Evolutionary conservation across 148 eudicot species (phyloP), one percentile per base, ranked within the genome.

Genomic region (Agrostemma githago): DNA sequence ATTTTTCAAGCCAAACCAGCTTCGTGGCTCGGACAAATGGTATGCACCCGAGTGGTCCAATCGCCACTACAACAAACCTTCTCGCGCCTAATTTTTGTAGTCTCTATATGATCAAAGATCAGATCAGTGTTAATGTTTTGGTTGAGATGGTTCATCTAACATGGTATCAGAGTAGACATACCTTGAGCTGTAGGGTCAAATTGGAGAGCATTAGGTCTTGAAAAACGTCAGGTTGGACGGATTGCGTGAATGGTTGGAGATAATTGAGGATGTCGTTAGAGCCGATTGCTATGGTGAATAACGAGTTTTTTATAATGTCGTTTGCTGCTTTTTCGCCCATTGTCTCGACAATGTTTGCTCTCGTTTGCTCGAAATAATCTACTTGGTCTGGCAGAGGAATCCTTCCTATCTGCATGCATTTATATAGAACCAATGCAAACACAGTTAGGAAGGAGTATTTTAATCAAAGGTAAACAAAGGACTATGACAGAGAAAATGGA

Each of bases 31-130:
- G 84, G 41, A 86, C 80, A 63, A 81, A 86, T 8, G 92, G 92
- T 77, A 88, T 88, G 82, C 88, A 88, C 34, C 92, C 92, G 8
- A 88, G 79, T 8, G 92, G 92, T 76, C 92, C 92, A 12, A 88
- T 74, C 37, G 84, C 88, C 0, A 81, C 83, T n/a, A 86, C 85
- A 5, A 88, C 42, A 19, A 86, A 82, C 75, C 85, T 88, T 11
- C 88, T 82, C 63, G 86, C 92, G 48, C 89, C 92, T 60, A 84
- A 69, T 71, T 66, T 77, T 26, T 82, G 79, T 74, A 86, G 76
- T 73, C 88, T 66, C 92, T 88, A 78, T 67, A 72, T 63, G 71
- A 42, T n/a, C n/a, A n/a, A n/a, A n/a, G n/a, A n/a, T n/a, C n/a
- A n/a, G n/a, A 17, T 16, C 41, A 69, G 68, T 21, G 21, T 58